phyloP scores from a whole-genome alignment of 2,329 filamentous ascomycete genomes.

The Nigrospora oryzae region DNA sequence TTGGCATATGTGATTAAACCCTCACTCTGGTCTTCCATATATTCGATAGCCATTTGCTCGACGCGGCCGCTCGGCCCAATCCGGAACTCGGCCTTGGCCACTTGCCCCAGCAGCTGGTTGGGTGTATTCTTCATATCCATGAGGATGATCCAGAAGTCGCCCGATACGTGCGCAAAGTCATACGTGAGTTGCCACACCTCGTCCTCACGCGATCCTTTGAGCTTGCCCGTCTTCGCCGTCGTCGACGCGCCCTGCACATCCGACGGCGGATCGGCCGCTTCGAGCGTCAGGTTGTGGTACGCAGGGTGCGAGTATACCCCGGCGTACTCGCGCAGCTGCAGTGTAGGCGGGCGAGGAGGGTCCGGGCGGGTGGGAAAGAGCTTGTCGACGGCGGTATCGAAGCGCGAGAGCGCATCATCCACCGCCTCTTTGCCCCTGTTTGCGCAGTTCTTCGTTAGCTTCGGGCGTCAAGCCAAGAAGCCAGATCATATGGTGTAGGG shows the following conservation, averaged over 20 bases:
- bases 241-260: not conserved
- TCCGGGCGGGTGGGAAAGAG: slow-evolving; percentile 28
- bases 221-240: slow-evolving; percentile 1
- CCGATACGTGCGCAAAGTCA: slow-evolving; percentile 25
- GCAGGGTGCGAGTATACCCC: slow-evolving; percentile 36
- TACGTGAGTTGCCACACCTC: slow-evolving; percentile 22
- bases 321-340: slow-evolving; percentile 24
- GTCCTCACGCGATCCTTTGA: slow-evolving; percentile 17
- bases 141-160: slow-evolving; percentile 24
- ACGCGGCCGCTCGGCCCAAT: slow-evolving; percentile 19
- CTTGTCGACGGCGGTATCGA: slow-evolving; percentile 21
- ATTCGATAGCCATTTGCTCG: slow-evolving; percentile 20
- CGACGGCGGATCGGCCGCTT: slow-evolving; percentile 3
- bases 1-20: slow-evolving; percentile 21
- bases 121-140: slow-evolving; percentile 16
- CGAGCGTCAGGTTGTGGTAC: slow-evolving; percentile 27
- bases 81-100: slow-evolving; percentile 21
- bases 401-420: slow-evolving; percentile 8
- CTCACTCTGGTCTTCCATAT: slow-evolving; percentile 18
- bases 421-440: slow-evolving; percentile 11
- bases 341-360: slow-evolving; percentile 21
- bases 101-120: slow-evolving; percentile 13
- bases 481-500: slow-evolving; percentile 3
- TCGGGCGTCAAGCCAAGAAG: not conserved
- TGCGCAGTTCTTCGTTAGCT: not conserved